A percentile compares a stretch with the other conserved stretches of the same genome.
These are phyloP conservation scores for Fusarium nygamai DNA, from an alignment of 2,329 filamentous ascomycete species.

Conservation along the genomic window DNA sequence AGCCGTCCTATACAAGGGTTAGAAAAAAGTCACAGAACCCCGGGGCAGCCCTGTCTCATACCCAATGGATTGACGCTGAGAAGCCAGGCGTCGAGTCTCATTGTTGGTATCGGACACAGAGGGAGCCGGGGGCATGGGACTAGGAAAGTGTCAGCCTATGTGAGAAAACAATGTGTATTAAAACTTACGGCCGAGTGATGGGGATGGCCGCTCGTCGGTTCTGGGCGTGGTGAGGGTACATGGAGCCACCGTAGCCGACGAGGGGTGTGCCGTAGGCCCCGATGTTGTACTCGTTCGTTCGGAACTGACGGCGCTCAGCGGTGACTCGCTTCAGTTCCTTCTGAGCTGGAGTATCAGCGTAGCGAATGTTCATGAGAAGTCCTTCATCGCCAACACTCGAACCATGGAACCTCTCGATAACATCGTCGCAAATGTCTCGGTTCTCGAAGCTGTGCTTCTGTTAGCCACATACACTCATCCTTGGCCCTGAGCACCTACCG, in stretches of 20 bases:
- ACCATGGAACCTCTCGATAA: constrained; percentile 89
- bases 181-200: constrained; percentile 45
- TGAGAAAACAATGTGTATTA: not conserved
- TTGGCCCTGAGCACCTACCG: constrained; percentile 67
- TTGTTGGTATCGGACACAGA: constrained; percentile 25
- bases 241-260: constrained; percentile 61
- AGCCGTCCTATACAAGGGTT: constrained; percentile 49
- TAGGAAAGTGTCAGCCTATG: constrained; percentile 15
- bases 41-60: constrained; percentile 44
- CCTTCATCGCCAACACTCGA: constrained; percentile 78
- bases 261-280: constrained; percentile 72
- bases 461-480: not conserved
- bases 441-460: constrained; percentile 77
- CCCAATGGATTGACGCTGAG: constrained; percentile 49
- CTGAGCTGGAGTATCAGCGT: constrained; percentile 95
- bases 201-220: constrained; percentile 47
- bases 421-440: constrained; percentile 88
- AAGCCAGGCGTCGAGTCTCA: constrained; percentile 44
- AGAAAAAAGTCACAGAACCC: constrained; percentile 45
- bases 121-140: not conserved
- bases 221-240: constrained; percentile 51
- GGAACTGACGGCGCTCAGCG: constrained; percentile 92
- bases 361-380: constrained; percentile 90
- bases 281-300: constrained; percentile 93
- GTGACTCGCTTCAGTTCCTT: constrained; percentile 97